These are phyloP conservation scores for Tolypocladium paradoxum DNA, from an alignment of 2,329 filamentous ascomycete species.

Conservation along the genomic window DNA sequence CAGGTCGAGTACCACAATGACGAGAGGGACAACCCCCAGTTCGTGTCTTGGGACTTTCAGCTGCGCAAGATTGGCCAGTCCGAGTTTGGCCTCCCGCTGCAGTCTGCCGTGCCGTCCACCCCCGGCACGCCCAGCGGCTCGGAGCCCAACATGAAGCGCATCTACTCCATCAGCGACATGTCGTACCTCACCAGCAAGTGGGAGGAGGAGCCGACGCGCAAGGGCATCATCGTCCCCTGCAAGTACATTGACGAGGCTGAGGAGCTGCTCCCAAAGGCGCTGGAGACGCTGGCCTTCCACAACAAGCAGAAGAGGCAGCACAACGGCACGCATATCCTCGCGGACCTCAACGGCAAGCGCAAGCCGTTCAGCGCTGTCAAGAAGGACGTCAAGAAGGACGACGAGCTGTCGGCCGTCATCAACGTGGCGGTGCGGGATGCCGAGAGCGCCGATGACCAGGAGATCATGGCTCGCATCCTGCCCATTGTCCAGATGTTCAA, in stretches of 20 bases:
- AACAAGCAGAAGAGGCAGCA: constrained; percentile 45
- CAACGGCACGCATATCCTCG: constrained; percentile 48
- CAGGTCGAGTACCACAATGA: constrained; percentile 80
- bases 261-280: constrained; percentile 70
- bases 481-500: constrained; percentile 70
- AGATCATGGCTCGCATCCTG: constrained; percentile 66
- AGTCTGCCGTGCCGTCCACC: constrained; percentile 72
- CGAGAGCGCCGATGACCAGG: constrained; percentile 71
- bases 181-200: constrained; percentile 69
- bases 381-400: constrained; percentile 35
- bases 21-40: constrained; percentile 57
- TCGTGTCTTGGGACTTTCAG: constrained; percentile 90
- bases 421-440: constrained; percentile 87
- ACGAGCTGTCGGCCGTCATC: constrained; percentile 82
- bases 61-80: constrained; percentile 87
- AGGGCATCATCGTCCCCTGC: constrained; percentile 90
- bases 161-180: constrained; percentile 95
- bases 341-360: constrained; percentile 66
- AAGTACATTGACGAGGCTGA: constrained; percentile 91
- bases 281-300: constrained; percentile 66
- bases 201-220: constrained; percentile 67
- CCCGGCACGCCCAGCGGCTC: constrained; percentile 60
- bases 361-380: constrained; percentile 27
- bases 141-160: constrained; percentile 60
- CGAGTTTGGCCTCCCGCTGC: constrained; percentile 74